Percentiles rank a stretch among this genome's conserved stretches.
Conservation (phyloP, 805 yeast species). For the Ogataea philodendri region DNA sequence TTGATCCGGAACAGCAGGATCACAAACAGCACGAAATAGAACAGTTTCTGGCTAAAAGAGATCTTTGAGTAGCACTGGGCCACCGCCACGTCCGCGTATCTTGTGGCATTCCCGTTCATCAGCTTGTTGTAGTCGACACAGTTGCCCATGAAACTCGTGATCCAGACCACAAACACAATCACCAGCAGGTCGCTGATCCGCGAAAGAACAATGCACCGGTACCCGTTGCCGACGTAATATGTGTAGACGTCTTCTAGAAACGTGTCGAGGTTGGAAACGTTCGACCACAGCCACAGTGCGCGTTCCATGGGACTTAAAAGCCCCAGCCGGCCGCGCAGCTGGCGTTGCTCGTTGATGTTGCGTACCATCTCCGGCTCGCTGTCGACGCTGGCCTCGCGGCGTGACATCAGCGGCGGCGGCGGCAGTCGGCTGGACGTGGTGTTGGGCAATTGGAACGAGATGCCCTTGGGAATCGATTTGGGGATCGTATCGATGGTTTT, state of each 20-base stretch:
- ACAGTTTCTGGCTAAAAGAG: constrained; percentile 51
- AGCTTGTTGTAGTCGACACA: constrained; percentile 64
- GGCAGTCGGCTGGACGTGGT: constrained; percentile 18
- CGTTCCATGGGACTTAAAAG: constrained; percentile 63
- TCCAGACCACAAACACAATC: constrained; percentile 71
- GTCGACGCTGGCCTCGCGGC: constrained; percentile 12
- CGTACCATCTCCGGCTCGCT: constrained; percentile 9
- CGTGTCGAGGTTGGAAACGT: constrained; percentile 85
- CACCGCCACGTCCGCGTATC: constrained; percentile 43
- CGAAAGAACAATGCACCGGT: constrained; percentile 68
- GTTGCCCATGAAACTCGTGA: constrained; percentile 74
- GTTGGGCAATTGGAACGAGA: constrained; percentile 23
- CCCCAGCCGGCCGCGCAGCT: constrained; percentile 35
- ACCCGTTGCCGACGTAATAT: constrained; percentile 85
- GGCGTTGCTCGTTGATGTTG: constrained; percentile 22
- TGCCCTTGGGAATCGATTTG: constrained; percentile 23
- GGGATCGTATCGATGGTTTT: constrained; percentile 27
- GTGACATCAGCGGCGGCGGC: constrained; percentile 19
- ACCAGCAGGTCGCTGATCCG: constrained; percentile 68
- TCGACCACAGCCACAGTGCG: constrained; percentile 96
- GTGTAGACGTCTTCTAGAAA: constrained; percentile 80
- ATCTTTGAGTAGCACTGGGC: constrained; percentile 47
- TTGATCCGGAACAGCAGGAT: constrained; percentile 51
- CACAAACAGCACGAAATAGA: constrained; percentile 58
- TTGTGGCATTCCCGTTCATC: constrained; percentile 30